Base-by-base conservation (phyloP, 257 asterid genomes). In the Mentha longifolia region DNA sequence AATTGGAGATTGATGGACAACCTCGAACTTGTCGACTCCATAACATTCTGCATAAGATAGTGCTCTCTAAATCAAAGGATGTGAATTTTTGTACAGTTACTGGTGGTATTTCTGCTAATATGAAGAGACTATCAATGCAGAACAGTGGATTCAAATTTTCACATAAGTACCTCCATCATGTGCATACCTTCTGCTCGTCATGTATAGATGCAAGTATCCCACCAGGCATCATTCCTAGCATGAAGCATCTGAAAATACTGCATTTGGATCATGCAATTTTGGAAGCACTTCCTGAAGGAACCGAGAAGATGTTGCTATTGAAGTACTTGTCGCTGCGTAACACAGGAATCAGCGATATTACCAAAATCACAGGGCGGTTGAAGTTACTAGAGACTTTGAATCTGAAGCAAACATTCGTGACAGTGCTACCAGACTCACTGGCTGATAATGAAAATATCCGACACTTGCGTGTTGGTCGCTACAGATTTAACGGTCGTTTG, bases 1-100 rank as follows among this genome's bases (percentile, higher is more conserved):
- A 69, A 54, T 3, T 22, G 49, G 76, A 69, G 46, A n/a, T 76
- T 54, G 75, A 68, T 75, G 79, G 79, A 42, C 61, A 58, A 6
- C 71, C 74, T 25, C 47, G 39, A 52, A 69, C 66, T 25, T 75
- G 72, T 42, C 58, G 61, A 11, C 52, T 62, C 22, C 75, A 49
- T 49, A 75, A 14, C 35, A 61, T 75, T 13, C 13, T 68, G 58
- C 58, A 49, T 8, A 42, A 69, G 55, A 52, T 68, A 19, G 67
- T 35, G 4, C 65, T 76, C 60, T 54, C 66, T 1, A 42, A 61
- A 59, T 7, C 74, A 9, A 17, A 16, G 37, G 76, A 45, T 11
- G 80, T 61, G 15, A 41, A 16, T 0, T 76, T 76, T 16, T 62
- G 60, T 56, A 31, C 51, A 8, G 62, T 52, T n/a, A 5, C 22